Evolutionary conservation across 768 basidiomycete genomes (phyloP).

Genomic region (Leucocoprinus sp.): DNA sequence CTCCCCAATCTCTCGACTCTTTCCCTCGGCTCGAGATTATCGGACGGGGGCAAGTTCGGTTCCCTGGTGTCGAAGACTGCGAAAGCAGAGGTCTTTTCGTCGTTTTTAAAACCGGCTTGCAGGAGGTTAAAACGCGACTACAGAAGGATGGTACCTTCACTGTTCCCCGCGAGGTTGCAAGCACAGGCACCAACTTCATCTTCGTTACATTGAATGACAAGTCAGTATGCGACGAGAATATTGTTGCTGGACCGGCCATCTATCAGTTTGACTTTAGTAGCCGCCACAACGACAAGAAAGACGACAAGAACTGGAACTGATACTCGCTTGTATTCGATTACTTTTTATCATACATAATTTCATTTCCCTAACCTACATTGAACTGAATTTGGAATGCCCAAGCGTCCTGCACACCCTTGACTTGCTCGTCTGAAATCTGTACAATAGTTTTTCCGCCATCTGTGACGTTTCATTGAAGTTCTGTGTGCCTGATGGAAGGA

Average conservation of each 20-base stretch:
- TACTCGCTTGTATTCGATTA: not conserved
- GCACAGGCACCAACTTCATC: slow-evolving; percentile 42
- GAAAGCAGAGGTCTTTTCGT: not conserved
- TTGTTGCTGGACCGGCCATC: slow-evolving; percentile 51
- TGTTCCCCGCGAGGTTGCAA: slow-evolving; percentile 32
- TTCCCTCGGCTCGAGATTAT: slow-evolving; percentile 20
- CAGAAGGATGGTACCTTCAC: slow-evolving; percentile 20
- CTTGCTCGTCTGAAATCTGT: slow-evolving; percentile 14
- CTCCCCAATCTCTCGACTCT: slow-evolving; percentile 18
- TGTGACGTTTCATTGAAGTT: slow-evolving; percentile 15
- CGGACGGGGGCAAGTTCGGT: slow-evolving; percentile 1
- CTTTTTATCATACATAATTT: not conserved
- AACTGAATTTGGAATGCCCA: slow-evolving; percentile 21
- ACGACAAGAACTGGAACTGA: not conserved
- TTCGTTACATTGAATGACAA: slow-evolving; percentile 17
- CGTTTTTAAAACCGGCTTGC: slow-evolving; percentile 10
- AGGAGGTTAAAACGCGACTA: slow-evolving; percentile 4
- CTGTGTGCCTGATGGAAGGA: not conserved
- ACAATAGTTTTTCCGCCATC: slow-evolving; percentile 22
- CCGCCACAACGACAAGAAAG: no score
- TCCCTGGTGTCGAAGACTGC: not conserved
- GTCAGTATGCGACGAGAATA: slow-evolving; percentile 35
- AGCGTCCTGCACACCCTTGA: slow-evolving; percentile 16
- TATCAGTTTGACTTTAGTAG: slow-evolving; percentile 29
- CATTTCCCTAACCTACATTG: not conserved